These are phyloP conservation scores for Parafenestella ontariensis DNA, from an alignment of 2,329 filamentous ascomycete species.

Conservation along the genomic window DNA sequence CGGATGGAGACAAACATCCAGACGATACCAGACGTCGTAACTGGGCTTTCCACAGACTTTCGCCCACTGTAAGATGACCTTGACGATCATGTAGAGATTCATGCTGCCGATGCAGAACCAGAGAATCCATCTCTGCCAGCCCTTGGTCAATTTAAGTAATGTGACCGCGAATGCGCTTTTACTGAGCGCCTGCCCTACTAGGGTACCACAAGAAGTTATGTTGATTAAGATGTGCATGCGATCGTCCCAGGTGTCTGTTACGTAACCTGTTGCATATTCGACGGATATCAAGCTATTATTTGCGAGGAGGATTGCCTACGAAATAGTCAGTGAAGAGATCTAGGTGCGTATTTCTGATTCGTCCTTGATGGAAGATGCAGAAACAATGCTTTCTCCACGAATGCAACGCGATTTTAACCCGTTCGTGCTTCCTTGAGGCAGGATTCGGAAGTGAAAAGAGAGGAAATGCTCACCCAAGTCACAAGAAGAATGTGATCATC, in stretches of 20 bases:
- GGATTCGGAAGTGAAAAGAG: background rate
- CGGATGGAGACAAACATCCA: constrained; percentile 55
- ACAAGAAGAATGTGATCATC: constrained; percentile 50
- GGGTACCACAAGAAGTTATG: constrained; percentile 49
- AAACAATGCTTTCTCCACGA: too few species aligned
- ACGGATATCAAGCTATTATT: constrained; percentile 57
- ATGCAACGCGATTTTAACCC: background rate
- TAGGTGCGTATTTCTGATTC: too few species aligned
- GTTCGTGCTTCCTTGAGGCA: background rate
- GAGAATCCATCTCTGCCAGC: constrained; percentile 53
- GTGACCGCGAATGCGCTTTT: constrained; percentile 52
- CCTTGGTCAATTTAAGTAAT: constrained; percentile 53
- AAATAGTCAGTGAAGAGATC: constrained; percentile 9
- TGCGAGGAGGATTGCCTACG: constrained; percentile 50
- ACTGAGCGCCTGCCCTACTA: constrained; percentile 47
- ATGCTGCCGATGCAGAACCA: constrained; percentile 60
- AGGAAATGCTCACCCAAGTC: constrained; percentile 41
- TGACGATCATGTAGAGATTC: constrained; percentile 58
- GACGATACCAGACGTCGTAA: constrained; percentile 58
- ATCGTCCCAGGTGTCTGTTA: constrained; percentile 57
- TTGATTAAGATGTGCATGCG: constrained; percentile 63
- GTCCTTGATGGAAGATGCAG: too few species aligned
- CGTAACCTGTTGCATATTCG: constrained; percentile 59
- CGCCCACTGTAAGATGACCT: constrained; percentile 60
- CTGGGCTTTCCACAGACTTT: constrained; percentile 53